Evolutionary conservation across 2,329 filamentous ascomycete genomes (phyloP), one percentile per base, ranked within the genome.

Genomic region (Claviceps purpurea): DNA sequence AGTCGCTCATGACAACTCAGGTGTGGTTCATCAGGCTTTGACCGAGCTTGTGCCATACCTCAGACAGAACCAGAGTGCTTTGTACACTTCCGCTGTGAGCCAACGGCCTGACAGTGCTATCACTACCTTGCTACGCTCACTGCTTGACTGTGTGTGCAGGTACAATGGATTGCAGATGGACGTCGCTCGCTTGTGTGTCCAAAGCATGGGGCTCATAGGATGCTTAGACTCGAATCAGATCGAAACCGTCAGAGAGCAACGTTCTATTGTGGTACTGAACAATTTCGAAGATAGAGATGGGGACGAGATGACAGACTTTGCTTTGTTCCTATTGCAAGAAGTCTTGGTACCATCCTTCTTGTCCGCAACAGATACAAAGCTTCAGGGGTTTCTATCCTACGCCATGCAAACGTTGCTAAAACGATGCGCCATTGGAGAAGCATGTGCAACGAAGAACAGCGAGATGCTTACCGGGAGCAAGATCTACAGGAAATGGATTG

Each of bases 351-450:
- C 90, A 55, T 85, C 90, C 0, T 99, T 98, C 62, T 73, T 95
- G 44, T 95, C 91, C 1, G 86, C 88, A 1, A 93, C 86, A 0
- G 94, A 96, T 64, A 86, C 89, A 2, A 84, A 82, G 57, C 77
- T 89, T 5, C 93, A 97, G 65, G 90, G 89, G 0, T 95, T 94
- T 63, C 75, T 99, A 18, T 91, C 91, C 1, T 98, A 87, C 67
- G 87, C 85, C 2, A 96, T 98, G 82, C 93, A 99, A 66, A 85
- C 95, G 60, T 76, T 97, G 42, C 76, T 97, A 3, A 82, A 84
- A 45, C 81, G 84, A 58, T 88, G 86, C 61, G 83, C 85, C 30
- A 83, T 96, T 61, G 82, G 75, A 54, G 72, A 77, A 11, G 79
- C 77, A 0, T 74, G 72, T 50, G 65, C 64, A 34, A 66, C 67